Evolutionary conservation across 139 green algal species (phyloP).

Genomic region (Tetraselmis chui): DNA sequence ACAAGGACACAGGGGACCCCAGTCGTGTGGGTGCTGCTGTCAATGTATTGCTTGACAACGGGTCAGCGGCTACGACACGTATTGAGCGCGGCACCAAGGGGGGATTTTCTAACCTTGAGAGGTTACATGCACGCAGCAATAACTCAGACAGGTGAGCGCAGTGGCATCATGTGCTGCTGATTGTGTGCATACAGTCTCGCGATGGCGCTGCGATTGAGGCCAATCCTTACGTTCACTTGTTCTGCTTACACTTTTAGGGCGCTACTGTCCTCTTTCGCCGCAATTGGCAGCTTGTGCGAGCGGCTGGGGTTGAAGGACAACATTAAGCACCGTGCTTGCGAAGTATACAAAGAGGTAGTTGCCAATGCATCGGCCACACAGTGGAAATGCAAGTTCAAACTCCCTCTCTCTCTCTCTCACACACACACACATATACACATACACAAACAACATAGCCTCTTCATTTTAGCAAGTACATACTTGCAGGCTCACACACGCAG

Average conservation of each 20-base stretch:
- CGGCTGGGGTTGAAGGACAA: slow-evolving; percentile 46
- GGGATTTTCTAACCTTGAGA: slow-evolving; percentile 24
- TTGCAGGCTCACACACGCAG: too few relatives aligned
- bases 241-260: too few relatives aligned
- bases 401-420: too few relatives aligned
- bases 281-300: slow-evolving; percentile 45
- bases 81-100: slow-evolving; percentile 55
- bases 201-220: too few relatives aligned
- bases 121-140: slow-evolving; percentile 43
- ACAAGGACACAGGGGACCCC: slow-evolving; percentile 65
- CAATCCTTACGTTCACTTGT: too few relatives aligned
- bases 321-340: slow-evolving; percentile 60
- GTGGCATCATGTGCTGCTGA: slow-evolving; percentile 5
- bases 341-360: slow-evolving; percentile 50
- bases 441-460: too few relatives aligned
- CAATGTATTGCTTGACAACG: slow-evolving; percentile 75
- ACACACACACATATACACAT: too few relatives aligned
- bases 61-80: slow-evolving; percentile 64
- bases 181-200: background rate
- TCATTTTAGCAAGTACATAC: too few relatives aligned
- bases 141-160: slow-evolving; percentile 36
- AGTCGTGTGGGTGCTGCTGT: slow-evolving; percentile 76
- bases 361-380: too few relatives aligned
- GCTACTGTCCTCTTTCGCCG: slow-evolving; percentile 34
- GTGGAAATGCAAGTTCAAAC: too few relatives aligned